Evolutionary conservation across 495 filamentous ascomycete genomes (phyloP), one percentile per base, ranked within the genome.

Genomic region (Talaromyces proteolyticus): DNA sequence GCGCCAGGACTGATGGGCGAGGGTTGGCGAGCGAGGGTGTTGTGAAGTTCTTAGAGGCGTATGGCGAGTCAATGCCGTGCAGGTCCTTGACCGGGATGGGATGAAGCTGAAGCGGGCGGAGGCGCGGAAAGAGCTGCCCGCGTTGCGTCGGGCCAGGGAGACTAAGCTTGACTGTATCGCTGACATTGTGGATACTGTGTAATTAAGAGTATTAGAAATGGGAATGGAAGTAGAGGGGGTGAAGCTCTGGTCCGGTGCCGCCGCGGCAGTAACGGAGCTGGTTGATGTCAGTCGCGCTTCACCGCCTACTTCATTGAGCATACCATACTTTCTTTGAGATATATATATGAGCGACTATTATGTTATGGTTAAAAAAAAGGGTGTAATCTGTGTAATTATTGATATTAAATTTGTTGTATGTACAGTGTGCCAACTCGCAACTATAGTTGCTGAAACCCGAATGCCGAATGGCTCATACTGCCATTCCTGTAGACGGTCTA

Each of bases 11-110:
- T 34, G 8, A 34, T 34, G 8, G n/a, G n/a, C n/a, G n/a, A n/a
- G n/a, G n/a, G n/a, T n/a, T n/a, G n/a, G n/a, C n/a, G n/a, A n/a
- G n/a, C n/a, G n/a, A n/a, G n/a, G n/a, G n/a, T n/a, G n/a, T n/a
- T n/a, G n/a, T n/a, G n/a, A n/a, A n/a, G 3, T 16, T 6, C 40
- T 38, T 18, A 26, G 20, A 54, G 44, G 11, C 8, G 45, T 44
- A 37, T 29, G 4, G 47, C n/a, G n/a, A n/a, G n/a, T n/a, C n/a
- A n/a, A n/a, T n/a, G n/a, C n/a, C n/a, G n/a, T n/a, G n/a, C n/a
- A n/a, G n/a, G n/a, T n/a, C 49, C 53, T 49, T 55, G 60, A 52
- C 25, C 55, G 7, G 47, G 22, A 44, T 34, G 29, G 14, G 29
- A 34, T 4, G 29, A 34, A 10, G 29, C 29, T 34, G 8, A 10